Percentiles rank a stretch among this genome's conserved stretches.
Conservation (phyloP, 306 rosid species). For the Cucumis cinereus region DNA sequence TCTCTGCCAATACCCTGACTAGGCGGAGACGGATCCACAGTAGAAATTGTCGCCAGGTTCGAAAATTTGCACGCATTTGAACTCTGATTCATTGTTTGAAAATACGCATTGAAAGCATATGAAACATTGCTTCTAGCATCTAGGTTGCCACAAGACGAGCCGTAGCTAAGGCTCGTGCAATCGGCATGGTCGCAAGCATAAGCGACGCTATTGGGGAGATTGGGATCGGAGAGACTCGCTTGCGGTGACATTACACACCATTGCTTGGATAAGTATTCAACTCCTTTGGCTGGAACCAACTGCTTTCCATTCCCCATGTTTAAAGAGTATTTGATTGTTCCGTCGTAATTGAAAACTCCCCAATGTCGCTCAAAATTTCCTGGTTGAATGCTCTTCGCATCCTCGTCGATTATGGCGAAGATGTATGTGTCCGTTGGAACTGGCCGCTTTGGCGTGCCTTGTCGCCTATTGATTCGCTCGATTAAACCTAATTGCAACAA, state of each 20-base stretch:
- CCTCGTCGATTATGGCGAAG: constrained; percentile 70
- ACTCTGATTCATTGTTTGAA: constrained; percentile 58
- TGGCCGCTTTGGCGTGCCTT: constrained; percentile 66
- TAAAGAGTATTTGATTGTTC: constrained; percentile 50
- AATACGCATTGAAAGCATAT: constrained; percentile 75
- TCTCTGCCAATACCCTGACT: background rate
- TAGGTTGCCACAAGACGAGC: constrained; percentile 52
- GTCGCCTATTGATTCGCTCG: constrained; percentile 24
- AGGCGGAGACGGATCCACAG: constrained; percentile 45
- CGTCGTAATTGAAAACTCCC: constrained; percentile 81
- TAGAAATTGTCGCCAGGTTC: constrained; percentile 29
- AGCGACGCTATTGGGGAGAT: constrained; percentile 25
- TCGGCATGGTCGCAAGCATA: constrained; percentile 77
- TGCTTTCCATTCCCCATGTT: constrained; percentile 34
- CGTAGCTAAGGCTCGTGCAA: constrained; percentile 66
- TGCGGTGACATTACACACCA: constrained; percentile 78
- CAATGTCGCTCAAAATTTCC: constrained; percentile 92
- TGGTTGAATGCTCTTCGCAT: constrained; percentile 60
- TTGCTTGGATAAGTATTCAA: constrained; percentile 40
- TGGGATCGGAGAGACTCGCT: constrained; percentile 43
- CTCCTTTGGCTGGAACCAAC: constrained; percentile 63
- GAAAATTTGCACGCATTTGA: constrained; percentile 51
- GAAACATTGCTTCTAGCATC: constrained; percentile 61
- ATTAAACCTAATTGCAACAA: constrained; percentile 10
- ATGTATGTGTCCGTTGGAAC: constrained; percentile 55